Conservation (phyloP, 129 eudicot species). For the Saposhnikovia divaricata region DNA sequence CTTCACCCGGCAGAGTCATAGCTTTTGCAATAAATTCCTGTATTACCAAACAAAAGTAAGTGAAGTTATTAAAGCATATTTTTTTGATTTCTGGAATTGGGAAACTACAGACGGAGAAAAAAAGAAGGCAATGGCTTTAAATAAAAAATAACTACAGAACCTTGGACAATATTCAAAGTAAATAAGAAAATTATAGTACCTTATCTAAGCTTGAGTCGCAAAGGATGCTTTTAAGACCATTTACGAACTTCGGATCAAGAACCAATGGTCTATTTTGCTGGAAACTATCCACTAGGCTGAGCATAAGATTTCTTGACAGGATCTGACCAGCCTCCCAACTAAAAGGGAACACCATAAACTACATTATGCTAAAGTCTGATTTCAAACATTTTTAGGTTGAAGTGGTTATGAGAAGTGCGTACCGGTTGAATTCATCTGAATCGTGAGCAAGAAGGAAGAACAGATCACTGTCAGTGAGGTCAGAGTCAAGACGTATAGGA, state of each 20-base stretch:
- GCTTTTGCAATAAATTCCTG: conserved; percentile 97
- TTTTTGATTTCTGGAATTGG: background rate
- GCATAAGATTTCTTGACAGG: conserved; percentile 81
- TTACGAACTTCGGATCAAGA: conserved; percentile 61
- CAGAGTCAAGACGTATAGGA: conserved; percentile 87
- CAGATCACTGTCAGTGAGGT: conserved; percentile 68
- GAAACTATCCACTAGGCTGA: conserved; percentile 60
- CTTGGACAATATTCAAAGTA: background rate
- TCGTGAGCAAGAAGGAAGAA: conserved; percentile 96
- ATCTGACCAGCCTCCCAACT: conserved; percentile 99
- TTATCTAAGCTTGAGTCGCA: conserved; percentile 74
- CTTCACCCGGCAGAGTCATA: conserved; percentile 81
- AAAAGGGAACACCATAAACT: background rate
- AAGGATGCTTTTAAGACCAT: conserved; percentile 71
- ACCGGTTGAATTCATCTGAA: conserved; percentile 96
- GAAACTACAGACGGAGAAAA: background rate
- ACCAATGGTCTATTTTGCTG: conserved; percentile 60
- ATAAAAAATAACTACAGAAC: background rate
- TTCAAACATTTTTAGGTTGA: background rate
- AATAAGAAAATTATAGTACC: conserved; percentile 25
- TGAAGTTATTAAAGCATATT: background rate
- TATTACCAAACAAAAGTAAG: conserved; percentile 5
- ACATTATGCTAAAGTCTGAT: background rate
- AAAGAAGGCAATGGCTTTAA: no score
- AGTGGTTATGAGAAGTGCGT: conserved; percentile 1